Base-by-base conservation (phyloP, 202 grass and related monocot genomes). In the Panicum virgatum region DNA sequence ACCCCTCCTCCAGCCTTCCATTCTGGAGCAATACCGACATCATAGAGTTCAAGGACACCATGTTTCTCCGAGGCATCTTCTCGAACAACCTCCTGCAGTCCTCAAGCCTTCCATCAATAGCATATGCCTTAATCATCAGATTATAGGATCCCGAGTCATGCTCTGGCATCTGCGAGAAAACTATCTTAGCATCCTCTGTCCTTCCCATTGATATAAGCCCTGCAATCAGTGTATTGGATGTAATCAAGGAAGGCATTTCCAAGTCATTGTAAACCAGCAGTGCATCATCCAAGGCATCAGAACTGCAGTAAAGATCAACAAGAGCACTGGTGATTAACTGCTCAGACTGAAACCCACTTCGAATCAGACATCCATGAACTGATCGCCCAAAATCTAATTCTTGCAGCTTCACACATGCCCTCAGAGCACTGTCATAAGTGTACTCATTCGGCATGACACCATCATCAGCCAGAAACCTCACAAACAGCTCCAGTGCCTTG, bases 31-130 rank as follows among this genome's bases (percentile, higher is more conserved):
- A 73, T 18, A 79, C 89, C 0, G 89, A 88, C 86, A 88, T 91
- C 82, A 91, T 88, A 46, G 82, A 80, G 62, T 91, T 91, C 27
- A 86, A 79, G 56, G 89, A 86, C 19, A 91, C 86, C 52, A 83
- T 88, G 62, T 88, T 91, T 86, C 83, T 86, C 19, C 36, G 64
- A 80, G 86, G 86, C 89, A 91, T 91, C 83, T 76, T 82, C 46
- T 91, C 86, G 45, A 88, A 91, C 79, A 91, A 58, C 53, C 53
- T 82, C 46, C 42, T 71, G 27, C 86, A 91, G 22, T 91, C 61
- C 16, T 82, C 86, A 75, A 91, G 56, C 25, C 62, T 91, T 29
- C 82, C 86, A 14, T 88, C 86, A 36, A 63, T 62, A 36, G 82
- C 86, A 36, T 71, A 91, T 19, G 75, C 22, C 65, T 83, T 91